Base-by-base conservation (phyloP, 164 flowering plant species). In the Dillenia suffruticosa region DNA sequence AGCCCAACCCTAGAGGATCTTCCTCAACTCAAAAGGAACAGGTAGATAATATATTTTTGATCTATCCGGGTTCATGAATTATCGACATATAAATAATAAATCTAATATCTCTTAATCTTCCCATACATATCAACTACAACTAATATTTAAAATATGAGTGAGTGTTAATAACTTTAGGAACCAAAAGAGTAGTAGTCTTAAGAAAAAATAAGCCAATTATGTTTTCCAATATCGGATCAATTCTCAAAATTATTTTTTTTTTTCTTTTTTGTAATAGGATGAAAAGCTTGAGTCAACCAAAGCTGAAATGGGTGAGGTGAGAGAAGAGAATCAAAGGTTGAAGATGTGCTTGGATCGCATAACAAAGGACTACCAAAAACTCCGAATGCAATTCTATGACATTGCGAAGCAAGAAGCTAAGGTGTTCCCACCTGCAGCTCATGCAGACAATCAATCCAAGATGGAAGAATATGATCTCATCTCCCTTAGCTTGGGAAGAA, bases 251-350 rank as follows among this genome's bases (percentile, higher is more conserved):
- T 32, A 32, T 4, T 32, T 16, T 10, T 16, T 11, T 16, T 11
- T 49, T 12, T 53, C 1, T 22, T 22, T 22, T 26, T 47, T 45
- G 2, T 16, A 46, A 55, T 16, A 81, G 81, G 79, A 75, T 52
- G 79, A 79, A 46, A 62, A 72, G 56, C 73, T 86, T 56, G 81
- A 76, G 64, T 69, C 72, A 10, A 61, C 85, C 3, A 84, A 68
- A 73, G 79, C 81, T 0, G 80, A 82, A 67, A 79, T 86, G 82
- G 84, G 78, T 43, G 77, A 86, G 56, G 85, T 79, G 12, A 79
- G 75, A 59, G 81, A 86, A 71, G 92, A 86, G 57, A 86, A 86
- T 60, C 68, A 73, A 66, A 79, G 81, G 24, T 77, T 86, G 12
- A 84, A 67, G 66, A 60, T 55, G 71, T 50, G 68, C 63, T 72